phyloP scores from a whole-genome alignment of 352 stramenopile genomes.

The Globisporangium carolinianum region DNA sequence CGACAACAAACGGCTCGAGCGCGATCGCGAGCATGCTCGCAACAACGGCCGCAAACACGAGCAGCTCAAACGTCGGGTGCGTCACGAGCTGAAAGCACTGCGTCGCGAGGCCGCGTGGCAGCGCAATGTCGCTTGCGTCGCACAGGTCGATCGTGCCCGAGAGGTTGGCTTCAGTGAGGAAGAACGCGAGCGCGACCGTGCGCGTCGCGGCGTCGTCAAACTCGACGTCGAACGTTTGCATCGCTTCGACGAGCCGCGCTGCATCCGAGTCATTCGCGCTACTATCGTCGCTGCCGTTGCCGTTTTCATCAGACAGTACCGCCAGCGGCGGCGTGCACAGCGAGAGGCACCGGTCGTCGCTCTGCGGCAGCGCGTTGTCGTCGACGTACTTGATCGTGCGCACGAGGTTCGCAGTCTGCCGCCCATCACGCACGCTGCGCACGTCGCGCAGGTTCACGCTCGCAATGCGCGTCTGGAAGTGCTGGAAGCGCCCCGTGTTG shows the following conservation, averaged over 20 bases:
- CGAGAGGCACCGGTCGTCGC: conserved; percentile 67
- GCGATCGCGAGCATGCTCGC: conserved; percentile 68
- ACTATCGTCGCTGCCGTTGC: neutral
- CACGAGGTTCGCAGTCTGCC: conserved; percentile 75
- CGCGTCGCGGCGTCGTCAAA: conserved; percentile 47
- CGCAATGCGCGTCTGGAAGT: conserved; percentile 19
- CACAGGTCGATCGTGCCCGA: conserved; percentile 36
- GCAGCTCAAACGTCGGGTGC: conserved; percentile 70
- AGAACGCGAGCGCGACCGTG: conserved; percentile 52
- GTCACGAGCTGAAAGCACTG: conserved; percentile 58
- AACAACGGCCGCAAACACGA: conserved; percentile 54
- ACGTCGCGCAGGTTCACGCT: conserved; percentile 43
- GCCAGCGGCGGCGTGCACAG: conserved; percentile 19
- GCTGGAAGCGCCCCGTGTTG: conserved; percentile 26
- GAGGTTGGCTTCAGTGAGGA: conserved; percentile 40
- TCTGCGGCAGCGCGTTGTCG: conserved; percentile 32
- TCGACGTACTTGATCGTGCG: conserved; percentile 78
- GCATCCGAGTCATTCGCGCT: conserved; percentile 6
- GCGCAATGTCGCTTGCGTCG: conserved; percentile 35
- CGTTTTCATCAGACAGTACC: neutral
- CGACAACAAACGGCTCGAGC: conserved; percentile 32
- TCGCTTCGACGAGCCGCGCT: conserved; percentile 8
- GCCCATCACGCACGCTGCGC: conserved; percentile 48
- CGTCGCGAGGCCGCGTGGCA: conserved; percentile 40
- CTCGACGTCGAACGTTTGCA: conserved; percentile 68